Percentiles rank a stretch among this genome's conserved stretches.
These are phyloP conservation scores for Nicotiana benthamiana DNA, from an alignment of 257 asterid species.

Conservation along the genomic window DNA sequence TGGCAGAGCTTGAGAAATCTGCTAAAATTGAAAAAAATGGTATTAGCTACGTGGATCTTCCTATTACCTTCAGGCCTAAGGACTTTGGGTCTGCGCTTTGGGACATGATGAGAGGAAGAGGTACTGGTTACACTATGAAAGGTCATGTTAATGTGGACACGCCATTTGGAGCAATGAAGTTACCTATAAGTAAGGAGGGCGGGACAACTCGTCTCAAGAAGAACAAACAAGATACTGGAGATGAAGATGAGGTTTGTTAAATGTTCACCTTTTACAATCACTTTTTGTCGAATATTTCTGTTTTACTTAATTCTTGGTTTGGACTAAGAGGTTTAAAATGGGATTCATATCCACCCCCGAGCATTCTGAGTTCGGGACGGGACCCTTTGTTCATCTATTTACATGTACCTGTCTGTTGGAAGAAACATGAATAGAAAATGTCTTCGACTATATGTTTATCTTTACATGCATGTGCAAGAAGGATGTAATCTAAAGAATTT, in stretches of 20 bases:
- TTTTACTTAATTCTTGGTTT: not conserved
- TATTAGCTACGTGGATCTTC: slow-evolving; percentile 47
- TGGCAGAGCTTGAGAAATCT: slow-evolving; percentile 67
- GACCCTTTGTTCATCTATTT: not conserved
- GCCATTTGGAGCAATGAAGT: slow-evolving; percentile 87
- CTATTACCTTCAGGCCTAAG: slow-evolving; percentile 94
- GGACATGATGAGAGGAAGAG: slow-evolving; percentile 95
- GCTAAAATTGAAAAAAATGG: slow-evolving; percentile 64
- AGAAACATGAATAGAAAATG: no score
- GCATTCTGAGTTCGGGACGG: no score
- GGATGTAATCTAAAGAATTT: no score
- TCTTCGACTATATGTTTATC: no score
- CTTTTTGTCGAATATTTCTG: not conserved
- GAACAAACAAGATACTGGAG: slow-evolving; percentile 69
- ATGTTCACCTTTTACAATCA: not conserved
- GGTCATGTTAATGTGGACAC: slow-evolving; percentile 74
- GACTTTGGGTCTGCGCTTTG: slow-evolving; percentile 96
- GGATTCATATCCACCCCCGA: not conserved
- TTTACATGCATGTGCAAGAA: no score
- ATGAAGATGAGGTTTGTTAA: slow-evolving; percentile 54
- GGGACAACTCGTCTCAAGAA: slow-evolving; percentile 85
- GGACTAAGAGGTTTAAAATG: not conserved
- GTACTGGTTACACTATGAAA: slow-evolving; percentile 82
- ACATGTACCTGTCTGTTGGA: no score
- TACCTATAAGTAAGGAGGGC: slow-evolving; percentile 84